Base-by-base conservation (phyloP, 1,284 basidiomycete genomes). In the Psilocybe mexicana region DNA sequence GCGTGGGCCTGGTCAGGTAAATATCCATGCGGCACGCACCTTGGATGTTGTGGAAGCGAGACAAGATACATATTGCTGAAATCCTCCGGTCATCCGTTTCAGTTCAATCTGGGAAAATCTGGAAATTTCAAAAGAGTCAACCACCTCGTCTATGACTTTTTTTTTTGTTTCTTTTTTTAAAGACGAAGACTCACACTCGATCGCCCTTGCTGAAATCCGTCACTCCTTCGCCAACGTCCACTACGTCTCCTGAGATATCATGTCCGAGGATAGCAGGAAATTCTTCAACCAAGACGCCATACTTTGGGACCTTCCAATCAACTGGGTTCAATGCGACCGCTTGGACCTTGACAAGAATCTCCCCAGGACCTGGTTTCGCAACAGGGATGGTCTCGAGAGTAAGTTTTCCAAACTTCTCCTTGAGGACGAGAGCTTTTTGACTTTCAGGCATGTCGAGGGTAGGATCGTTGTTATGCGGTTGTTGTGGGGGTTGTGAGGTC, bases 191-290 rank as follows among this genome's bases (percentile, higher is more conserved):
- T 57, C 54, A 72, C 71, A 72, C 68, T 60, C 58, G 58, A 38
- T 72, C 71, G 12, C 68, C 70, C 10, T n/a, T 56, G 25, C 49
- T 54, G 42, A 70, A 64, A 0, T 60, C 60, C 3, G 48, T 55
- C 2, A 70, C 68, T 2, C 64, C 67, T 26, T 65, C 58, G 1
- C 70, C 70, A 11, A 72, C 44, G 36, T 65, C 63, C 12, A 67
- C 65, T 4, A 73, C 66, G 4, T 67, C 69, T 2, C 70, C 70
- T 38, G 70, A 65, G 26, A 67, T 60, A 57, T 71, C 67, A 7
- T 49, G 51, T 8, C 85, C 86, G 3, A 82, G 61, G 10, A 80
- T 68, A 1, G 72, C 69, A 0, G 80, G 79, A 57, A 72, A 81
- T 3, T 67, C 55, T 0, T 67, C 58, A 1, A 74, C 44, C 4